Conservation (phyloP, 2,329 filamentous ascomycete genomes). For the Trichoderma atrobrunneum region DNA sequence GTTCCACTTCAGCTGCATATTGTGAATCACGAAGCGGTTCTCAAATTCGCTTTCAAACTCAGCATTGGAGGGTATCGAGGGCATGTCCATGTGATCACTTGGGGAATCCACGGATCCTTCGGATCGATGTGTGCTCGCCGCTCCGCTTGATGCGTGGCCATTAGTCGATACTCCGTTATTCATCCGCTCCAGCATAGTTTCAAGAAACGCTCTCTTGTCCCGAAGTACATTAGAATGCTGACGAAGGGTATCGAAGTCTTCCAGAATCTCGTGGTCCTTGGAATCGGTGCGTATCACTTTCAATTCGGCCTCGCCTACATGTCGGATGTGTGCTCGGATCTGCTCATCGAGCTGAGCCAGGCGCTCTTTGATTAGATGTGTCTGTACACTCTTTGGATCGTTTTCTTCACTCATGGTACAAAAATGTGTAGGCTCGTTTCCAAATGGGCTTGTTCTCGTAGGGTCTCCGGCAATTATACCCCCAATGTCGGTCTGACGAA, state of each 20-base stretch:
- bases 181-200: conserved; percentile 56
- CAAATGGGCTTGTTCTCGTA: conserved; percentile 82
- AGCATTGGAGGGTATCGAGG: conserved; percentile 65
- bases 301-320: conserved; percentile 73
- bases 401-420: conserved; percentile 93
- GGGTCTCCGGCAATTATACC: conserved; percentile 76
- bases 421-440: conserved; percentile 86
- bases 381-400: conserved; percentile 85
- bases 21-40: conserved; percentile 97
- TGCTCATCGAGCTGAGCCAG: conserved; percentile 76
- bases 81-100: conserved; percentile 58
- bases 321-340: conserved; percentile 69
- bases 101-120: conserved; percentile 49
- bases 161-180: conserved; percentile 36
- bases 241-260: conserved; percentile 59
- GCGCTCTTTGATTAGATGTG: conserved; percentile 77
- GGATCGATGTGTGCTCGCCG: conserved; percentile 31
- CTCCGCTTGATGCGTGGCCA: conserved; percentile 28
- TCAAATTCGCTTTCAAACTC: conserved; percentile 95
- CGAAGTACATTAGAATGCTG: conserved; percentile 55
- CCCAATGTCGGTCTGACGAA: conserved; percentile 90
- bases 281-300: conserved; percentile 53
- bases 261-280: conserved; percentile 49
- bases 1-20: conserved; percentile 97
- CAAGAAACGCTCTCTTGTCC: conserved; percentile 57